Evolutionary conservation across 441 rosid genomes (phyloP), one percentile per base, ranked within the genome.

Genomic region (Gossypium schwendimanii): DNA sequence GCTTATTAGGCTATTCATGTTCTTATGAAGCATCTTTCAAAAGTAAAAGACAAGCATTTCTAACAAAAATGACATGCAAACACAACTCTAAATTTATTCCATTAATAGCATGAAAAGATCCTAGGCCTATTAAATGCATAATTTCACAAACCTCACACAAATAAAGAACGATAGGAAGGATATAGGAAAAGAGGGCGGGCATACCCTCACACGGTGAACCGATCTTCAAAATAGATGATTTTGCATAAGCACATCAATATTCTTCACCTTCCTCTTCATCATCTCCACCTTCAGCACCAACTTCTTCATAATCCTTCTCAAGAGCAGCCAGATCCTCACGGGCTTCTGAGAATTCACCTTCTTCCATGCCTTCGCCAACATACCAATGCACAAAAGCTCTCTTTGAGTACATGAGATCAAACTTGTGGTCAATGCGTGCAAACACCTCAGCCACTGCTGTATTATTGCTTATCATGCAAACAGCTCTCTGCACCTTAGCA

Each of bases 311-410:
- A 80, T 93, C 97, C 80, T 93, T 93, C 95, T 93, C 97, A 14
- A 59, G 63, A 26, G 63, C 63, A 14, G 63, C 63, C 11, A 59
- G 39, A 58, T 58, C 63, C 63, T 58, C 63, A 12, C 63, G 63
- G 9, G 63, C 63, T 58, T 58, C 63, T 0, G 63, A 58, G 63
- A 58, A 58, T 58, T 58, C 63, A 26, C 63, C 63, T 58, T 58
- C 63, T 24, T 58, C 96, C 98, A 92, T 91, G 63, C 98, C 98
- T 76, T 89, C 98, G 67, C 98, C 98, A 0, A 91, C 96, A 39
- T 92, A 92, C 98, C 98, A 92, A 85, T 92, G 96, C 70, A 92
- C 98, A 45, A 91, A 91, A 11, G 98, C 96, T 74, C 98, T 91
- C 90, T 92, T 92, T 0, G 96, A 75, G 60, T 91, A 93, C 98